These are phyloP conservation scores for Coniferiporia weirii DNA, from an alignment of 1,284 basidiomycete species.

Conservation along the genomic window DNA sequence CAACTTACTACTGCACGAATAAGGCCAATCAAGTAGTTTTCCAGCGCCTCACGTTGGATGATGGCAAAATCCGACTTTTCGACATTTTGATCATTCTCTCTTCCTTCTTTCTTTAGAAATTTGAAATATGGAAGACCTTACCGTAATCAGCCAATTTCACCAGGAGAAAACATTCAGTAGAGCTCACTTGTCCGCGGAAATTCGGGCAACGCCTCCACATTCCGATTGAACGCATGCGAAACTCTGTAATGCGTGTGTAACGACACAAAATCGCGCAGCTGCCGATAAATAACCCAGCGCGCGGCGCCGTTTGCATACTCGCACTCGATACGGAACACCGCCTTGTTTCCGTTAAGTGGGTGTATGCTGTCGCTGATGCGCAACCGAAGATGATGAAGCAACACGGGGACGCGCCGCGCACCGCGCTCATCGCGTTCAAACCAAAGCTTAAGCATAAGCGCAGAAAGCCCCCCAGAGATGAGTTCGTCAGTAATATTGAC, in stretches of 20 bases:
- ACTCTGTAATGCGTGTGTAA: constrained; percentile 90
- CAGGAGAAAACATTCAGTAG: not conserved
- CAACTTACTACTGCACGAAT: constrained; percentile 80
- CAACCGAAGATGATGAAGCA: constrained; percentile 84
- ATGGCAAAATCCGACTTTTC: constrained; percentile 73
- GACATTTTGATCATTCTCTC: constrained; percentile 46
- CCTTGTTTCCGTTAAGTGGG: constrained; percentile 71
- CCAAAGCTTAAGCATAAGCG: constrained; percentile 83
- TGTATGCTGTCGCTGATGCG: constrained; percentile 84
- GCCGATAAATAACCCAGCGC: constrained; percentile 95
- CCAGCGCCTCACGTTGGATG: constrained; percentile 75
- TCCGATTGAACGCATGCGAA: constrained; percentile 72
- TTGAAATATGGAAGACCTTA: constrained; percentile 85
- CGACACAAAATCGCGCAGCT: constrained; percentile 88
- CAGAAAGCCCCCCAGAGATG: constrained; percentile 75
- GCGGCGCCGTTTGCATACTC: constrained; percentile 95
- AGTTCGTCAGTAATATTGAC: constrained; percentile 86
- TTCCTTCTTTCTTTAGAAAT: constrained; percentile 58
- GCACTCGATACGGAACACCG: constrained; percentile 91
- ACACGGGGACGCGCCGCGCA: constrained; percentile 77
- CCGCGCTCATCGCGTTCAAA: constrained; percentile 90
- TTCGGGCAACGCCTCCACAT: constrained; percentile 78
- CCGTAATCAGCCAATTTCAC: not conserved
- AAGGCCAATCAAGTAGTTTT: constrained; percentile 86
- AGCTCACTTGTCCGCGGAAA: constrained; percentile 83